These are phyloP conservation scores for Suillus alpinus DNA, from an alignment of 768 basidiomycete genomes.

Conservation along the genomic window DNA sequence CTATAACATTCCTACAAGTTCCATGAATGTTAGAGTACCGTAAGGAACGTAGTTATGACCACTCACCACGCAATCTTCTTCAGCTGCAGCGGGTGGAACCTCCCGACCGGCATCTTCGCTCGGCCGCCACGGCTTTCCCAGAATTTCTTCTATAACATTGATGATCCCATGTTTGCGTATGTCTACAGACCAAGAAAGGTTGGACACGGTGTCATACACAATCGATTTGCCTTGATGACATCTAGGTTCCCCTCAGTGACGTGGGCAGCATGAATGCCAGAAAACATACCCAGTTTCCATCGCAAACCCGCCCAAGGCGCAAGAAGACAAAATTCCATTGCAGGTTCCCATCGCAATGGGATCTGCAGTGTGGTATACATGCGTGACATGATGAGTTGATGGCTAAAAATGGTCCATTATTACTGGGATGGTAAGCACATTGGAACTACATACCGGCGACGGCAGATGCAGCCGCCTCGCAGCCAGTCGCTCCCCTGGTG, in stretches of 20 bases:
- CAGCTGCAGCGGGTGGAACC: conserved; percentile 51
- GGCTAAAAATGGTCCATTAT: conserved; percentile 41
- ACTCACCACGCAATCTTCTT: conserved; percentile 74
- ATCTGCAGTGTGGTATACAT: conserved; percentile 93
- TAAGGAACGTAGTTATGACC: background rate
- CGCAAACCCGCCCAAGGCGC: conserved; percentile 86
- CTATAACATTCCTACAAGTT: conserved; percentile 58
- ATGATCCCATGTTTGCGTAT: conserved; percentile 79
- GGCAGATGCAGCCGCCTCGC: conserved; percentile 82
- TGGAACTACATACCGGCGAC: conserved; percentile 55
- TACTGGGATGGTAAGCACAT: background rate
- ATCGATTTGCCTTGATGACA: conserved; percentile 88
- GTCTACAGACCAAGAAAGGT: conserved; percentile 82
- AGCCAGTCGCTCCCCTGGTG: conserved; percentile 84
- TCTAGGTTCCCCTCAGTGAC: conserved; percentile 28
- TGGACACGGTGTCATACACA: conserved; percentile 88
- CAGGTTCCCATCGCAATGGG: conserved; percentile 91
- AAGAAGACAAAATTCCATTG: conserved; percentile 76
- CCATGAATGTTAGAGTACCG: background rate
- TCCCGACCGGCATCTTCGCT: conserved; percentile 59
- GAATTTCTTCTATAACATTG: conserved; percentile 70
- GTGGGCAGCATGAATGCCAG: background rate
- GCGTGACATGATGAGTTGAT: conserved; percentile 76
- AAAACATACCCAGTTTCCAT: conserved; percentile 65
- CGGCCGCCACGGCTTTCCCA: conserved; percentile 69